A percentile compares a stretch with the other conserved stretches of the same genome.
Conservation (phyloP, 441 rosid species). For the Aquilaria agallochum region DNA sequence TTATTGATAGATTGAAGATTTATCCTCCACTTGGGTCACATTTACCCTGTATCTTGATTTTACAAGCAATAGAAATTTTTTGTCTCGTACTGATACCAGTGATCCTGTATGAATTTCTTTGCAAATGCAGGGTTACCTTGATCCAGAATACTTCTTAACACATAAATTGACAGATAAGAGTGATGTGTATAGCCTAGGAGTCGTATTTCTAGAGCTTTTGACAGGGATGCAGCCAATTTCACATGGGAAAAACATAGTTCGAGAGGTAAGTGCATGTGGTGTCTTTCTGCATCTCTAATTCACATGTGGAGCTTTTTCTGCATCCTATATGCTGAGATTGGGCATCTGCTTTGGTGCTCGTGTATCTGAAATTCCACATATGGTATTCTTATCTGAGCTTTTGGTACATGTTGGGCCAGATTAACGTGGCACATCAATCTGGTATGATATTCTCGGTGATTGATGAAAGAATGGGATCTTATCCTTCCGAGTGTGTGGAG, state of each 20-base stretch:
- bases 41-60: no score
- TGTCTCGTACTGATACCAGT: no score
- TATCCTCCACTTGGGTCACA: no score
- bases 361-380: not conserved
- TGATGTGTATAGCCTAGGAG: constrained; percentile 96
- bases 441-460: constrained; percentile 72
- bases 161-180: constrained; percentile 96
- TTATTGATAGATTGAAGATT: no score
- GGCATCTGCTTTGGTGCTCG: no score
- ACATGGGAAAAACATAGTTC: constrained; percentile 93
- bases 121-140: constrained; percentile 87
- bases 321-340: no score
- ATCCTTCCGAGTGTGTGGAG: constrained; percentile 80
- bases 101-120: not conserved
- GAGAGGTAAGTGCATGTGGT: constrained; percentile 56
- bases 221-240: constrained; percentile 95
- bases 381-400: no score
- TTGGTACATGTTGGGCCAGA: constrained; percentile 29
- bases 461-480: constrained; percentile 86
- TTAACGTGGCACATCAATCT: constrained; percentile 63
- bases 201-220: constrained; percentile 86
- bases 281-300: not conserved
- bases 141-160: constrained; percentile 94
- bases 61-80: no score
- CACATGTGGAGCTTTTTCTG: not conserved